Conservation (phyloP, 2,329 filamentous ascomycete species). For the Mycosphaerelloides madeirae region DNA sequence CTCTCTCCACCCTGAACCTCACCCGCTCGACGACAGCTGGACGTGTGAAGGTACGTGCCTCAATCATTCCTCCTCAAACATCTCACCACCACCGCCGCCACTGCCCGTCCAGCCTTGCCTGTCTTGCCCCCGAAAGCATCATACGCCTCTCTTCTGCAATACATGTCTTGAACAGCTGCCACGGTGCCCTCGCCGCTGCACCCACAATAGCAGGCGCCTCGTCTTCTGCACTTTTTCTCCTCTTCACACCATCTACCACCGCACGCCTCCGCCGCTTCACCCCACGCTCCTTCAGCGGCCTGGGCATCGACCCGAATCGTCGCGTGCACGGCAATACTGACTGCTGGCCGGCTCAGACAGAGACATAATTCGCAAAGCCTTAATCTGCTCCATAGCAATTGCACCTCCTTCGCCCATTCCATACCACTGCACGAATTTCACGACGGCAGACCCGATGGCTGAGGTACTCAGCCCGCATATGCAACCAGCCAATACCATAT, state of each 20-base stretch:
- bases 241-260: conserved; percentile 4
- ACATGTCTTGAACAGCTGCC: conserved; percentile 15
- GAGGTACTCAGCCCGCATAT: conserved; percentile 46
- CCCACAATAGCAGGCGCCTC: conserved; percentile 7
- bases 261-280: conserved; percentile 5
- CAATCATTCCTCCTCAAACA: background rate
- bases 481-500: conserved; percentile 44
- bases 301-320: conserved; percentile 13
- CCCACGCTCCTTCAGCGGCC: conserved; percentile 12
- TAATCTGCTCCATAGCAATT: conserved; percentile 9
- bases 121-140: conserved; percentile 1
- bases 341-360: conserved; percentile 31
- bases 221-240: conserved; percentile 6
- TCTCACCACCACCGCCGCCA: background rate
- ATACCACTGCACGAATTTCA: conserved; percentile 10
- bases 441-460: conserved; percentile 33
- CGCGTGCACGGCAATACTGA: conserved; percentile 21
- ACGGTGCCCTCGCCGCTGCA: conserved; percentile 10
- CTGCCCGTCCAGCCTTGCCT: background rate
- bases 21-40: conserved; percentile 1
- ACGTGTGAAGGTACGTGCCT: conserved; percentile 5
- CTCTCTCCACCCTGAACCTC: conserved; percentile 2
- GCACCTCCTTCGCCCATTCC: conserved; percentile 6
- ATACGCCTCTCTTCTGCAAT: conserved; percentile 10
- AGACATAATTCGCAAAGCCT: conserved; percentile 22